Evolutionary conservation across 768 basidiomycete genomes (phyloP).

Genomic region (Pleurotus djamor): DNA sequence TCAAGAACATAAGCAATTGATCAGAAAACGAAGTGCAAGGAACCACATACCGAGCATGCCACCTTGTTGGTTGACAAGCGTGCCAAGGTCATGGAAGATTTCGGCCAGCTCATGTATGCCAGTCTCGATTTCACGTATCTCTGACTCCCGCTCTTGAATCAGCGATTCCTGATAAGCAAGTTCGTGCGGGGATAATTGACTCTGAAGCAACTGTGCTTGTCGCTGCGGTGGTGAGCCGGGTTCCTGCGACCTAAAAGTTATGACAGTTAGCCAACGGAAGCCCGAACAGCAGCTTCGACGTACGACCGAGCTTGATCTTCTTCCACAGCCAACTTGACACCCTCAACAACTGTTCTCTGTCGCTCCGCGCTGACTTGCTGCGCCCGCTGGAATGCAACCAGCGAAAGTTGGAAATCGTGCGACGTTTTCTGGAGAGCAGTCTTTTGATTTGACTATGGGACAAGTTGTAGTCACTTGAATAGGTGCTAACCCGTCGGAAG

Average conservation of each 20-base stretch:
- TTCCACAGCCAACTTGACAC: conserved; percentile 81
- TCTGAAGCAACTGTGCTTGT: conserved; percentile 68
- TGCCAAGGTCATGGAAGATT: conserved; percentile 95
- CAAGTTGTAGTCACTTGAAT: neutral
- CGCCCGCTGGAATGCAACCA: conserved; percentile 89
- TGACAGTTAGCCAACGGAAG: neutral
- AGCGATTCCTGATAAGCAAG: conserved; percentile 95
- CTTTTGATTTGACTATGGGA: conserved; percentile 69
- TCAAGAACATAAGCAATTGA: neutral
- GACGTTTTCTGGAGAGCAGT: conserved; percentile 89
- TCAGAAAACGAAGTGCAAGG: conserved; percentile 18
- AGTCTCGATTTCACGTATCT: conserved; percentile 94
- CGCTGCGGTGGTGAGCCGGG: conserved; percentile 54
- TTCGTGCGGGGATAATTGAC: conserved; percentile 84
- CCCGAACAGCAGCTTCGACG: conserved; percentile 7
- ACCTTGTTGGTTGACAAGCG: conserved; percentile 92
- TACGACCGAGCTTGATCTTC: conserved; percentile 47
- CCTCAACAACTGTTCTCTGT: conserved; percentile 87
- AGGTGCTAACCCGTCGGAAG: neutral
- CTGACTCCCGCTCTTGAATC: conserved; percentile 90
- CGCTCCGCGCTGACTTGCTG: conserved; percentile 88
- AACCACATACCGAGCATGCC: conserved; percentile 75
- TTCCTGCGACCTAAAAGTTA: conserved; percentile 27
- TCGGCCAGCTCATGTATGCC: conserved; percentile 96
- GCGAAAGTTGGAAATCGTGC: conserved; percentile 86